Evolutionary conservation across 768 basidiomycete genomes (phyloP).

Genomic region (Lactarius vividus): DNA sequence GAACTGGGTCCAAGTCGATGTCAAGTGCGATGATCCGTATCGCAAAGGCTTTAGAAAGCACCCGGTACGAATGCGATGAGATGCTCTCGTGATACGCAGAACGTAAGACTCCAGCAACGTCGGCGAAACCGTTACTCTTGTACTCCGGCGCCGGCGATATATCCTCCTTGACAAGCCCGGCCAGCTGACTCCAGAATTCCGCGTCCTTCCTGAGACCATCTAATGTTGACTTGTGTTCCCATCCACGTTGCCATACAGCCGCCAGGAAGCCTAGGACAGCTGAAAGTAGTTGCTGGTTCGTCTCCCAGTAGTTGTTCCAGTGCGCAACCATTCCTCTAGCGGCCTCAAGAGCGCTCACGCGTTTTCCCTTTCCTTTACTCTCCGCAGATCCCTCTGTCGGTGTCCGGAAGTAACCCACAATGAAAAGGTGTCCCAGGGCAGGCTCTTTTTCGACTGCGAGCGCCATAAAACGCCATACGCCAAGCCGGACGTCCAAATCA

Average conservation of each 20-base stretch:
- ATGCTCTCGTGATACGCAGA: constrained; percentile 61
- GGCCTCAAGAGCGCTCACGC: constrained; percentile 60
- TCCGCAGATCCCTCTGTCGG: constrained; percentile 41
- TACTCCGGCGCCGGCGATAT: constrained; percentile 74
- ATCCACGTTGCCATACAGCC: constrained; percentile 74
- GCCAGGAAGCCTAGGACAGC: constrained; percentile 74
- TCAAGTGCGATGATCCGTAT: constrained; percentile 73
- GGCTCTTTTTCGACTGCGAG: constrained; percentile 84
- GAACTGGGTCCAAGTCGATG: constrained; percentile 57
- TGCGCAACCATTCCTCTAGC: constrained; percentile 62
- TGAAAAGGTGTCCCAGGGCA: constrained; percentile 75
- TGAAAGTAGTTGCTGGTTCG: constrained; percentile 72
- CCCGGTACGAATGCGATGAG: constrained; percentile 63
- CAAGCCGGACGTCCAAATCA: constrained; percentile 64
- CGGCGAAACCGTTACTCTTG: constrained; percentile 47
- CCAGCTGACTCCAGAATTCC: constrained; percentile 69
- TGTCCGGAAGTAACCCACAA: constrained; percentile 66
- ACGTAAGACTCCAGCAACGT: constrained; percentile 48
- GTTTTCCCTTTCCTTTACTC: constrained; percentile 36
- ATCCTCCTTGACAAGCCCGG: constrained; percentile 60
- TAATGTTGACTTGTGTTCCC: constrained; percentile 65
- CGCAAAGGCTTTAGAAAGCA: constrained; percentile 69
- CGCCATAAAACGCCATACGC: constrained; percentile 82
- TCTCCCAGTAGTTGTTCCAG: constrained; percentile 76
- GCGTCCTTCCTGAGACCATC: constrained; percentile 53